phyloP scores from a whole-genome alignment of 495 filamentous ascomycete genomes.

The Pyrenopolyporus hunteri region DNA sequence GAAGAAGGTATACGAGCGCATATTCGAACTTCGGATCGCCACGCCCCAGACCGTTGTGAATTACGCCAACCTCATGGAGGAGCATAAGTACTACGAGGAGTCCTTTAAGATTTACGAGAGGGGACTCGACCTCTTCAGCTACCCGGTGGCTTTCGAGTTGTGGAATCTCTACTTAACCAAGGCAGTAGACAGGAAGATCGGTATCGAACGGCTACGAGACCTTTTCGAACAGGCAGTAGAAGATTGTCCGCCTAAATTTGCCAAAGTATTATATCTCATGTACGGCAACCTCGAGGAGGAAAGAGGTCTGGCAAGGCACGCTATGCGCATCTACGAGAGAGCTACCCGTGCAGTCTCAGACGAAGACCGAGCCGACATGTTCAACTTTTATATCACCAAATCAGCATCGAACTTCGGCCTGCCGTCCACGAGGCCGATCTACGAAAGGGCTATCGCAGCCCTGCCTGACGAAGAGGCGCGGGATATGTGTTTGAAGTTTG shows the following conservation, averaged over 20 bases:
- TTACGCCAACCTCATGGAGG: constrained; percentile 94
- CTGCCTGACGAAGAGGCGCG: constrained; percentile 92
- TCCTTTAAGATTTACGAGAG: constrained; percentile 98
- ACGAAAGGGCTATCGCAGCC: constrained; percentile 90
- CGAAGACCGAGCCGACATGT: constrained; percentile 95
- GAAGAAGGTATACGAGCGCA: constrained; percentile 90
- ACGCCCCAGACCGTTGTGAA: constrained; percentile 99
- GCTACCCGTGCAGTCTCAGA: constrained; percentile 95
- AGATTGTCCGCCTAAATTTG: constrained; percentile 93
- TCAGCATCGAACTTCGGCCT: constrained; percentile 97
- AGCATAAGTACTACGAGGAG: constrained; percentile 95
- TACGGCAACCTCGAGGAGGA: constrained; percentile 98
- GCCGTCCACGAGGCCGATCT: constrained; percentile 93
- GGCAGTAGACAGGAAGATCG: constrained; percentile 92
- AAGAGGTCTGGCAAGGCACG: constrained; percentile 91
- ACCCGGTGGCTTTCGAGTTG: constrained; percentile 96
- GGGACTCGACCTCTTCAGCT: constrained; percentile 94
- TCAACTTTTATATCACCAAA: constrained; percentile 99
- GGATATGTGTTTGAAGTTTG: constrained; percentile 99
- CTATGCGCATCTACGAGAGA: constrained; percentile 98
- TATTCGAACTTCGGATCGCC: constrained; percentile 97
- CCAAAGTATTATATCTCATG: constrained; percentile 95
- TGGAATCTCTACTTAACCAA: constrained; percentile 99
- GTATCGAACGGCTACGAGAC: constrained; percentile 92
- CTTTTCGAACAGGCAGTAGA: constrained; percentile 98